Base-by-base conservation (phyloP, 2,329 filamentous ascomycete genomes). In the Arthrinium phaeospermum region DNA sequence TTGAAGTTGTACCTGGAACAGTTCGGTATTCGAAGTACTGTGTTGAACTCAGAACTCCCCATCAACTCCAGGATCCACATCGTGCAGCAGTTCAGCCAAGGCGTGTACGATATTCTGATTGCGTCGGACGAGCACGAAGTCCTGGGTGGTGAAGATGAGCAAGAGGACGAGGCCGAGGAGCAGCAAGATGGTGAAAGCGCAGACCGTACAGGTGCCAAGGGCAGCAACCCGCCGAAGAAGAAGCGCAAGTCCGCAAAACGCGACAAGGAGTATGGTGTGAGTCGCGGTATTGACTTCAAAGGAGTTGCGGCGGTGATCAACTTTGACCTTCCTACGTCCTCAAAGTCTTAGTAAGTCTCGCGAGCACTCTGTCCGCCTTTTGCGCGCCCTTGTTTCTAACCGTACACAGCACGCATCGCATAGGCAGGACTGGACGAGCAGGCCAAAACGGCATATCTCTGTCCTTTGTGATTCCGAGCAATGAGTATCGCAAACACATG, bases 71-170 rank as follows among this genome's bases (percentile, higher is more conserved):
- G 96, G 73, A 91, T 98, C 51, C 96, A 99, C 80, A 95, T 98
- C 1, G 96, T 99, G 3, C 93, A 98, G 78, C 95, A 98, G 81
- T 99, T 99, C 84, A 99, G 98, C 85, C 93, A 94, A 83, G 94
- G 94, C 70, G 91, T 98, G 8, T 99, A 99, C 86, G 96, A 99
- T 78, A 98, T 98, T 74, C 95, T 99, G 76, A 98, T 99, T 78
- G 96, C 96, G 0, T 95, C 94, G 0, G 96, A 99, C 77, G 95
- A 98, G 80, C 92, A 93, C 75, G 95, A 97, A 79, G 90, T 97
- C 14, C 82, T 98, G 14, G 94, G 93, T 16, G 71, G 76, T 27
- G 77, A 79, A 71, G 71, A 77, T n/a, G 79, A 83, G 72, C 78
- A 81, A 47, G 79, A 82, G 24, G 51, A 64, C 44, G 51, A 67